Conservation (phyloP, 495 filamentous ascomycete genomes). For the Xeromyces bisporus region DNA sequence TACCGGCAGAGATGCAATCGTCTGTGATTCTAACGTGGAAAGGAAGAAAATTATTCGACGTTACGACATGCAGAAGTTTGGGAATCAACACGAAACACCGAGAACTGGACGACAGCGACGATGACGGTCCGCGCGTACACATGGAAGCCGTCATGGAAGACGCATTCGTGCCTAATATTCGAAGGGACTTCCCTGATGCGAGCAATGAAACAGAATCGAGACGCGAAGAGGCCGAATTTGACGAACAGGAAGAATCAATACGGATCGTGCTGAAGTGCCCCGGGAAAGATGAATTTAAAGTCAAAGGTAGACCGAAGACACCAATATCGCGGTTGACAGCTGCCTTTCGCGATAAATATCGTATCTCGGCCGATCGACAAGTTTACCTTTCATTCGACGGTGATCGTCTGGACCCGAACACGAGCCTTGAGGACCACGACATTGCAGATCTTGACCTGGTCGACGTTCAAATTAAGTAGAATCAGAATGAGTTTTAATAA, state of each 20-base stretch:
- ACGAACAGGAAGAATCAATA: slow-evolving; percentile 16
- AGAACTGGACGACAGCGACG: slow-evolving; percentile 4
- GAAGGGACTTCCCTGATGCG: neutral
- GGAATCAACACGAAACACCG: slow-evolving; percentile 23
- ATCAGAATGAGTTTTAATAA: too few species aligned
- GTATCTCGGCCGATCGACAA: slow-evolving; percentile 27
- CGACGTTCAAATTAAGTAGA: slow-evolving; percentile 50
- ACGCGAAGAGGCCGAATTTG: slow-evolving; percentile 8
- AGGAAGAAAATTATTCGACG: slow-evolving; percentile 50
- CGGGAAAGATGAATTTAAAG: slow-evolving; percentile 35
- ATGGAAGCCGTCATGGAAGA: slow-evolving; percentile 60
- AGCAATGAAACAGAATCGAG: neutral
- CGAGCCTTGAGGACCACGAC: slow-evolving; percentile 50
- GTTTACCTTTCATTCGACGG: slow-evolving; percentile 67
- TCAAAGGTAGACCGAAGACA: slow-evolving; percentile 41
- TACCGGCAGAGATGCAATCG: slow-evolving; percentile 27
- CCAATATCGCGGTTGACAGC: slow-evolving; percentile 35
- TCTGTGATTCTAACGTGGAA: slow-evolving; percentile 67
- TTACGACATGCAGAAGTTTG: slow-evolving; percentile 53
- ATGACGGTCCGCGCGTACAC: slow-evolving; percentile 27
- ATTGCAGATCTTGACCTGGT: slow-evolving; percentile 62
- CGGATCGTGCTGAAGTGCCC: slow-evolving; percentile 43
- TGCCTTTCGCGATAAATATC: slow-evolving; percentile 31
- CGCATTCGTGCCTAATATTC: slow-evolving; percentile 9
- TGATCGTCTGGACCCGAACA: slow-evolving; percentile 46